Evolutionary conservation across 345 rosid species (phyloP).

Genomic region (Salix koriyanagi): DNA sequence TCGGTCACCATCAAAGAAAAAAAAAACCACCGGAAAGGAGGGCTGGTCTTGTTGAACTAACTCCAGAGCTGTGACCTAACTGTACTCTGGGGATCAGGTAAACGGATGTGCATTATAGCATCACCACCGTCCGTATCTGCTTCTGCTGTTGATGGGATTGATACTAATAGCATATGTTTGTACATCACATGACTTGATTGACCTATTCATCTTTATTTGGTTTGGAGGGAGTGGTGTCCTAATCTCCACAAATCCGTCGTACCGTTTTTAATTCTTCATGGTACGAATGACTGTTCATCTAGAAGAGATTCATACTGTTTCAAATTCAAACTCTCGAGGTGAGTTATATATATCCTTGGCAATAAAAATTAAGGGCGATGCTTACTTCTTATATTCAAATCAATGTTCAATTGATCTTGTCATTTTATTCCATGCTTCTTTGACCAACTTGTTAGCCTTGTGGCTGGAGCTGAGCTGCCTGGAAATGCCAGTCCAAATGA

Average conservation of each 20-base stretch:
- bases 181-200: conserved; percentile 10
- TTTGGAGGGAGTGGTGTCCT: background rate
- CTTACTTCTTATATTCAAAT: too few species aligned
- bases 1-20: too few species aligned
- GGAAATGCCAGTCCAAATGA: too few species aligned
- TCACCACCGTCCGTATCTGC: background rate
- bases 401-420: too few species aligned
- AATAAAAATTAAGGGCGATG: too few species aligned
- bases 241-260: background rate
- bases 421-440: too few species aligned
- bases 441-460: too few species aligned
- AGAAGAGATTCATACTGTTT: background rate
- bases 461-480: too few species aligned
- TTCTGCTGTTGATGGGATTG: background rate
- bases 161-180: conserved; percentile 11
- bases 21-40: background rate
- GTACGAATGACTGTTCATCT: background rate
- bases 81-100: too few species aligned
- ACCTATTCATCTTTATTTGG: conserved; percentile 6
- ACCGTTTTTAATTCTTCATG: background rate
- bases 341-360: background rate
- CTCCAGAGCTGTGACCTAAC: too few species aligned
- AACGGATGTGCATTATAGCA: background rate
- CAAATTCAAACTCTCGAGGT: conserved; percentile 30
- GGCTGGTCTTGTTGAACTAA: background rate